A percentile compares a stretch with the other conserved stretches of the same genome.
Conservation (phyloP, 2,329 filamentous ascomycete species). For the Colletotrichum sansevieriae region DNA sequence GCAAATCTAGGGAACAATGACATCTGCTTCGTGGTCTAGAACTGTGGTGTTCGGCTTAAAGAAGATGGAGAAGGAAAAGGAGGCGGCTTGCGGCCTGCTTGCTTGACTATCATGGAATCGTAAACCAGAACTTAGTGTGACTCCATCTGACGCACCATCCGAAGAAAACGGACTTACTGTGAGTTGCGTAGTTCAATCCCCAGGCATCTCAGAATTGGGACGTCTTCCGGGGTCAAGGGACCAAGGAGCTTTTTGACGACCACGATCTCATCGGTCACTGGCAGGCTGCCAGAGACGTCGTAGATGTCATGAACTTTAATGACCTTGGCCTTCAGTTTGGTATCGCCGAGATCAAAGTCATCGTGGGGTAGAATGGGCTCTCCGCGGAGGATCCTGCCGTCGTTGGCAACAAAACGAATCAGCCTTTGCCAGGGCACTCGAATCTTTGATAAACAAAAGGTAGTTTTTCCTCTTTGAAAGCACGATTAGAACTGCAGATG, state of each 20-base stretch:
- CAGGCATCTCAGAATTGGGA: constrained; percentile 69
- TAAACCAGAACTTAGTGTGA: background rate
- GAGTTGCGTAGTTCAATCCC: constrained; percentile 72
- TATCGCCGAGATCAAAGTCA: constrained; percentile 63
- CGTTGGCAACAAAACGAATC: constrained; percentile 66
- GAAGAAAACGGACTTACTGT: constrained; percentile 53
- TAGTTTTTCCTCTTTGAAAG: too few species aligned
- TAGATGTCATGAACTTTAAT: constrained; percentile 64
- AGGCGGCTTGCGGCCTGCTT: constrained; percentile 62
- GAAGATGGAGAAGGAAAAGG: constrained; percentile 63
- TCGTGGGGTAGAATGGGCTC: constrained; percentile 62
- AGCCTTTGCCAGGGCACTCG: constrained; percentile 61
- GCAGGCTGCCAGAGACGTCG: constrained; percentile 59
- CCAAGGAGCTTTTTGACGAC: constrained; percentile 67
- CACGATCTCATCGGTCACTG: constrained; percentile 66
- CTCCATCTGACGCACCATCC: too few species aligned
- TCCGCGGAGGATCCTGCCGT: constrained; percentile 63
- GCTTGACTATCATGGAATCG: constrained; percentile 55
- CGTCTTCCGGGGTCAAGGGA: constrained; percentile 62
- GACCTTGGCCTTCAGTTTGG: constrained; percentile 63
- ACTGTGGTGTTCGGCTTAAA: constrained; percentile 61
- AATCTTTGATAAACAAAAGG: too few species aligned
- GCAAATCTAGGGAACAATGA: constrained; percentile 61
- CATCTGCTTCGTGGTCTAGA: constrained; percentile 50
- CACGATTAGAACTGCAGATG: too few species aligned